These are phyloP conservation scores for Marasmius oreades DNA, from an alignment of 1,284 basidiomycete species.

Conservation along the genomic window DNA sequence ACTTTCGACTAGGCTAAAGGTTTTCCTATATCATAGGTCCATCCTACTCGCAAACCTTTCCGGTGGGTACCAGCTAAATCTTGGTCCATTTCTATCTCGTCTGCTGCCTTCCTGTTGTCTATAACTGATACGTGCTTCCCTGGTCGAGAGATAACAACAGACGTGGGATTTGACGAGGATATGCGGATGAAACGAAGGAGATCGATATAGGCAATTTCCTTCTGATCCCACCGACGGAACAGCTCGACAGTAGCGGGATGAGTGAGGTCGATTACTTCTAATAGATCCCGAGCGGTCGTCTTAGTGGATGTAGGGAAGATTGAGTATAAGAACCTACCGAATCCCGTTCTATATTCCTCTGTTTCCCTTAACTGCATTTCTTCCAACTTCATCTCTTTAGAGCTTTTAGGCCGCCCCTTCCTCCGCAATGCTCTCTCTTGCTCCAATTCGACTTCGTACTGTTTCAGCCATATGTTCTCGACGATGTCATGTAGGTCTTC, in stretches of 20 bases:
- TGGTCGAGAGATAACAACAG: constrained; percentile 48
- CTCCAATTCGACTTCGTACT: constrained; percentile 69
- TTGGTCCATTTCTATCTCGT: constrained; percentile 16
- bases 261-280: constrained; percentile 87
- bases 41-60: constrained; percentile 41
- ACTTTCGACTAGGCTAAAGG: no score
- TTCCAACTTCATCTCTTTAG: constrained; percentile 69
- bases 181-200: constrained; percentile 76
- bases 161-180: constrained; percentile 49
- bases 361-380: constrained; percentile 65
- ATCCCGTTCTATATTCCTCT: constrained; percentile 77
- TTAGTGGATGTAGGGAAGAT: constrained; percentile 10
- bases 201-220: constrained; percentile 69
- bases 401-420: constrained; percentile 76
- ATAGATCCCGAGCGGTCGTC: constrained; percentile 6
- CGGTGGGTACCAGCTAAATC: constrained; percentile 13
- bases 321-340: constrained; percentile 54
- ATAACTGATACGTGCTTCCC: constrained; percentile 51
- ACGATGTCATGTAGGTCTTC: constrained; percentile 69
- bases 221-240: constrained; percentile 77
- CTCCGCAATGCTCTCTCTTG: constrained; percentile 61
- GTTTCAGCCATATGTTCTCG: constrained; percentile 67
- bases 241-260: constrained; percentile 68
- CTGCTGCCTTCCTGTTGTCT: constrained; percentile 16
- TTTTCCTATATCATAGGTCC: constrained; percentile 15